Conservation (phyloP, 2,329 filamentous ascomycete species). For the Mycosphaerella sp. region DNA sequence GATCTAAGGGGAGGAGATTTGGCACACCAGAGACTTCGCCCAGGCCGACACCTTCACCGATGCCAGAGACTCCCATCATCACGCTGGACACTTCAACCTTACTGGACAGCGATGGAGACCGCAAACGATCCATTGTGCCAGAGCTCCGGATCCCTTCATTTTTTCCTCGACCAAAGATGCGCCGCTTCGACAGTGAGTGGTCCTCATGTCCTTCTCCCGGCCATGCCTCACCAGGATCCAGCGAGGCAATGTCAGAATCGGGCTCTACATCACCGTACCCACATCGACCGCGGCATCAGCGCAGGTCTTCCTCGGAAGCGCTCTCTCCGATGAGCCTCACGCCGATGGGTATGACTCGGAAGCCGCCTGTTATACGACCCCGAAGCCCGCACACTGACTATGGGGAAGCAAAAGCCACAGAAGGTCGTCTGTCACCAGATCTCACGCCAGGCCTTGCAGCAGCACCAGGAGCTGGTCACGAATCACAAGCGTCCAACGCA, state of each 20-base stretch:
- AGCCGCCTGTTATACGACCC: not conserved
- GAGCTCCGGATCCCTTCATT: conserved; percentile 19
- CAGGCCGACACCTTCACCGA: not conserved
- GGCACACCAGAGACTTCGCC: not conserved
- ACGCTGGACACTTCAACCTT: conserved; percentile 12
- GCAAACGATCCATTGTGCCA: conserved; percentile 9
- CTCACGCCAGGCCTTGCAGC: not conserved
- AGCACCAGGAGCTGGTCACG: not conserved
- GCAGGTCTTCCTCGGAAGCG: conserved; percentile 22
- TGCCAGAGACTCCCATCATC: conserved; percentile 15
- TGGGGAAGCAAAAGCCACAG: not conserved
- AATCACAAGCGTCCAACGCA: not conserved
- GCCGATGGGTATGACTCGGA: conserved; percentile 10
- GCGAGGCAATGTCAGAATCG: not conserved
- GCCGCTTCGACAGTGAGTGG: conserved; percentile 10
- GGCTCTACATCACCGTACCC: not conserved
- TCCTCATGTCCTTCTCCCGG: conserved; percentile 9
- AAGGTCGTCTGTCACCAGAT: not conserved
- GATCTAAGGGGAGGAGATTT: not conserved
- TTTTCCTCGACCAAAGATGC: conserved; percentile 11
- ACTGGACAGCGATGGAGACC: conserved; percentile 1
- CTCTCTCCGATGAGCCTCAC: conserved; percentile 16
- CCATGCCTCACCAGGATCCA: not conserved
- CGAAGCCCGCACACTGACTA: not conserved
- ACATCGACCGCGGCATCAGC: conserved; percentile 4